Conservation (phyloP, 371 early-diverging fungal genomes). For the Coemansia sp. region DNA sequence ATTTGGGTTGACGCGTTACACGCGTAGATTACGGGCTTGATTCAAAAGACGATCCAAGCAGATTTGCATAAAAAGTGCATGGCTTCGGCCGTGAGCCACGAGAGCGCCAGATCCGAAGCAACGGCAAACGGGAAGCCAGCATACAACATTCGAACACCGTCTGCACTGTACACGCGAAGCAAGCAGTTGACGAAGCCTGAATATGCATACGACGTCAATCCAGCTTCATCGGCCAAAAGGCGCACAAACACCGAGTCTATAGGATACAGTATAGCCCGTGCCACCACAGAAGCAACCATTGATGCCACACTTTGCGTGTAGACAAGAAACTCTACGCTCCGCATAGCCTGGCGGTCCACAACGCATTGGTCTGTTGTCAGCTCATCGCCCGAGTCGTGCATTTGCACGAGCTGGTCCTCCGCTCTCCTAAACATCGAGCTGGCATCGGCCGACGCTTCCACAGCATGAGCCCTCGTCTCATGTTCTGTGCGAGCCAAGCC, state of each 20-base stretch:
- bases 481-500: not conserved
- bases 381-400: not conserved
- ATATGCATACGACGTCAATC: conserved; percentile 24
- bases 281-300: not conserved
- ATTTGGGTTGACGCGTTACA: not conserved
- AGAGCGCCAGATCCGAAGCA: conserved; percentile 21
- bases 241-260: conserved; percentile 25
- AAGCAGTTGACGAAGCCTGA: conserved; percentile 32
- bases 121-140: conserved; percentile 13
- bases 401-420: not conserved
- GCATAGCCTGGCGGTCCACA: not conserved
- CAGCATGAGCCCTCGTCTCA: not conserved
- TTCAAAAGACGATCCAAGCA: conserved; percentile 12
- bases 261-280: conserved; percentile 21
- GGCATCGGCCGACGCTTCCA: not conserved
- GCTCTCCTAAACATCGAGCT: not conserved
- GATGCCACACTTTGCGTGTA: conserved; percentile 17
- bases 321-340: conserved; percentile 11
- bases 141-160: conserved; percentile 14
- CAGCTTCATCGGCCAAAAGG: conserved; percentile 41
- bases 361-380: not conserved
- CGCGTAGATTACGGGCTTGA: not conserved
- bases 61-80: conserved; percentile 30
- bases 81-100: conserved; percentile 25
- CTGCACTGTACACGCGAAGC: not conserved